These are phyloP conservation scores for Avena insularis DNA, from an alignment of 176 grass and related monocot species.

Conservation along the genomic window DNA sequence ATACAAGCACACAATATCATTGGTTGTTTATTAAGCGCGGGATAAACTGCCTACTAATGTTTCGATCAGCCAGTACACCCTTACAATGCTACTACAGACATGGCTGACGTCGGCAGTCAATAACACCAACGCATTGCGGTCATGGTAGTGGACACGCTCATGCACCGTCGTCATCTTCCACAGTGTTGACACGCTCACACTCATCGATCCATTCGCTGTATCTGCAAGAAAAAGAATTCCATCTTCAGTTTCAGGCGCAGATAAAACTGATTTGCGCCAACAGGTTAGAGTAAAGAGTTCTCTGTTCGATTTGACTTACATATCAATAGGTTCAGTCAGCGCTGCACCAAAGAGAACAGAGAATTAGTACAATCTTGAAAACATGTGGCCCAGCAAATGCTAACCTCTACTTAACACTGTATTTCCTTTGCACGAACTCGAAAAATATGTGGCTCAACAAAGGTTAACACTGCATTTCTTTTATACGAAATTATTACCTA, in stretches of 20 bases:
- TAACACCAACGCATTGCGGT: constrained; percentile 10
- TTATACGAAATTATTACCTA: background rate
- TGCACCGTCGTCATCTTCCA: constrained; percentile 67
- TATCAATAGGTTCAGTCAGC: constrained; percentile 74
- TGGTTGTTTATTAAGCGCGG: constrained; percentile 9
- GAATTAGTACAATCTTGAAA: constrained; percentile 27
- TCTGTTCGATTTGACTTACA: constrained; percentile 53
- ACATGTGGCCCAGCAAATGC: background rate
- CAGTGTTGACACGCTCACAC: constrained; percentile 73
- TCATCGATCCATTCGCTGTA: constrained; percentile 92
- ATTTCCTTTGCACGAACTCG: background rate
- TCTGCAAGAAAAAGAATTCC: constrained; percentile 28
- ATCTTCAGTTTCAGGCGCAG: background rate
- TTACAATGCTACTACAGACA: constrained; percentile 14
- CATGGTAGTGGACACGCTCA: constrained; percentile 29
- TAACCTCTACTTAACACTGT: background rate
- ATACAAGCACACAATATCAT: constrained; percentile 20
- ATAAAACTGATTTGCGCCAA: background rate
- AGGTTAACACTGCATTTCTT: background rate
- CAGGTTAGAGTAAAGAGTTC: background rate
- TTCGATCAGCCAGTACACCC: constrained; percentile 22
- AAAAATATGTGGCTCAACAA: background rate
- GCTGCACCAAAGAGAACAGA: constrained; percentile 54
- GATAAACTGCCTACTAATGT: constrained; percentile 34
- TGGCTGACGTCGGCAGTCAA: constrained; percentile 38